Base-by-base conservation (phyloP, 345 rosid genomes). In the Firmiana major region DNA sequence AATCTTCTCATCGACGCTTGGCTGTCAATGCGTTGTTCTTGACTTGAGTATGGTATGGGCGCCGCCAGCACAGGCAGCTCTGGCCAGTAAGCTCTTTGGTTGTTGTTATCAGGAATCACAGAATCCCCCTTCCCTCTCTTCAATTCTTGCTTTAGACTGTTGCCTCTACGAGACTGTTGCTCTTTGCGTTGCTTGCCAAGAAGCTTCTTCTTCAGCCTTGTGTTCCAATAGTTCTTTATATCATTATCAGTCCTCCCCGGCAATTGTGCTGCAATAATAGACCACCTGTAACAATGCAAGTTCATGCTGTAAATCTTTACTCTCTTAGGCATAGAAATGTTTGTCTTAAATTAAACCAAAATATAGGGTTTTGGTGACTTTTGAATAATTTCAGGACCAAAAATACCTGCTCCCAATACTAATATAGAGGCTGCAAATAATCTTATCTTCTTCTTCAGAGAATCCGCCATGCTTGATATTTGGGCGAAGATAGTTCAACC, bases 241-340 rank as follows among this genome's bases (percentile, higher is more conserved):
- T 89, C 92, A 36, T 87, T 89, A 78, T 87, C 92, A 9, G 92
- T 89, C 77, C 92, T 83, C 64, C 92, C 92, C 9, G 90, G 90
- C 43, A 89, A 72, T 28, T 85, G 92, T 64, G 92, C 87, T 15
- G 92, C 90, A 68, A 87, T 89, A 49, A 89, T 75, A 4, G 92
- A 85, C 90, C 92, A 89, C 79, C 90, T 89, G 59, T 19, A 40
- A 5, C 6, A 73, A 16, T 31, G 43, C 73, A 73, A 34, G 55
- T 6, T 64, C 38, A 48, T 48, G 53, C 53, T 12, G 13, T 54
- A 15, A n/a, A 54, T 54, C 22, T 19, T 0, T 11, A 34, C 24
- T 21, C 12, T 63, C 11, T 68, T 21, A 21, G 13, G 3, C 34
- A 3, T 1, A 24, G 22, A 58, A 22, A 3, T 21, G 34, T 9